Evolutionary conservation across 164 flowering plant species (phyloP).

Genomic region (Nelumbo lutea): DNA sequence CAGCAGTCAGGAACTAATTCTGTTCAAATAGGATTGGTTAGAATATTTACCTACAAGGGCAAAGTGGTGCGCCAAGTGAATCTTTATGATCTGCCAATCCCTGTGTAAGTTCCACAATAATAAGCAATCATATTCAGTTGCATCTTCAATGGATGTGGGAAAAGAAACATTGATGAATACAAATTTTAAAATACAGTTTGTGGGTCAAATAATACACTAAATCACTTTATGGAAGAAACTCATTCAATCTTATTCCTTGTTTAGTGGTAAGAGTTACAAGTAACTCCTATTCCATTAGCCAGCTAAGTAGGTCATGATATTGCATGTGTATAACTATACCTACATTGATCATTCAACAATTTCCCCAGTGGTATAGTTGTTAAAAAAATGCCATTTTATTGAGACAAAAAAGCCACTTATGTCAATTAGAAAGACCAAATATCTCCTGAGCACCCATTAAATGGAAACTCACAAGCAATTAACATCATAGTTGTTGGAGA

Average conservation of each 20-base stretch:
- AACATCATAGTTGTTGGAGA: background rate
- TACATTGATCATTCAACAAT: background rate
- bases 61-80: conserved; percentile 92
- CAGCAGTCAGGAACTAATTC: background rate
- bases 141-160: background rate
- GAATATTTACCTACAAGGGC: conserved; percentile 82
- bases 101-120: conserved; percentile 28
- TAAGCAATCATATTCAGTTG: background rate
- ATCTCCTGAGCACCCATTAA: background rate
- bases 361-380: background rate
- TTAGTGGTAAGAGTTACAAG: background rate
- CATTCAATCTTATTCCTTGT: background rate
- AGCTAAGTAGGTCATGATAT: background rate
- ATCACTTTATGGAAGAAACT: background rate
- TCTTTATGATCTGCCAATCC: conserved; percentile 96
- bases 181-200: background rate
- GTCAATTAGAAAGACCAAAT: background rate
- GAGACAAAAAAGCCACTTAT: too few relatives aligned
- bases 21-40: background rate
- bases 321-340: background rate
- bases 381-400: background rate
- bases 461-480: background rate
- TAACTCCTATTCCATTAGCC: background rate
- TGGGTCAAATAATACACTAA: background rate
- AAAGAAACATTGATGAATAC: background rate